Percentiles rank a stretch among this genome's conserved stretches.
These are phyloP conservation scores for Leccinellum albellum DNA, from an alignment of 768 basidiomycete species.

Conservation along the genomic window DNA sequence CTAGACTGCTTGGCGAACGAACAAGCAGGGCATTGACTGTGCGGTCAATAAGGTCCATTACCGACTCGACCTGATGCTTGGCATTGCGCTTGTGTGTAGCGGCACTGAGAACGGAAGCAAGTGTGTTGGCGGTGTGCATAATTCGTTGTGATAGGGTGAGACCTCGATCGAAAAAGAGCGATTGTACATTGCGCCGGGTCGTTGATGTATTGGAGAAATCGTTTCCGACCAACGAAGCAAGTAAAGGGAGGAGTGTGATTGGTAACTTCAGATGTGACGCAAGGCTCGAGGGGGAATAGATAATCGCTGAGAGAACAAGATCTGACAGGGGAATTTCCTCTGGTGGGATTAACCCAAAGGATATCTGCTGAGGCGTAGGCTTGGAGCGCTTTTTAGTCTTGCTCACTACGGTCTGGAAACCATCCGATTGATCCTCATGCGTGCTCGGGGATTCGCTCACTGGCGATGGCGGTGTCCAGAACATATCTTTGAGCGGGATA, in stretches of 20 bases:
- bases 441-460: slow-evolving; percentile 20
- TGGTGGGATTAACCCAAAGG: slow-evolving; percentile 52
- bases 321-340: slow-evolving; percentile 32
- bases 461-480: slow-evolving; percentile 45
- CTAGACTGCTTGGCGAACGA: slow-evolving; percentile 42
- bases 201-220: slow-evolving; percentile 62
- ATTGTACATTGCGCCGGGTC: slow-evolving; percentile 49
- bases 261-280: slow-evolving; percentile 68
- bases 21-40: slow-evolving; percentile 60
- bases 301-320: slow-evolving; percentile 49
- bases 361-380: slow-evolving; percentile 19
- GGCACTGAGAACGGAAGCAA: slow-evolving; percentile 52
- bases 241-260: slow-evolving; percentile 65
- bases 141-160: slow-evolving; percentile 62
- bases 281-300: slow-evolving; percentile 59
- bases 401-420: slow-evolving; percentile 56
- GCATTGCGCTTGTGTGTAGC: slow-evolving; percentile 45
- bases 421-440: slow-evolving; percentile 41
- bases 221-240: slow-evolving; percentile 78
- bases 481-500: slow-evolving; percentile 71
- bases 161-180: slow-evolving; percentile 63
- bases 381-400: slow-evolving; percentile 49
- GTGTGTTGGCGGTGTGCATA: slow-evolving; percentile 54
- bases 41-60: slow-evolving; percentile 74
- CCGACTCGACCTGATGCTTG: slow-evolving; percentile 58